These are phyloP conservation scores for Cicer bijugum DNA, from an alignment of 306 rosid species.

Conservation along the genomic window DNA sequence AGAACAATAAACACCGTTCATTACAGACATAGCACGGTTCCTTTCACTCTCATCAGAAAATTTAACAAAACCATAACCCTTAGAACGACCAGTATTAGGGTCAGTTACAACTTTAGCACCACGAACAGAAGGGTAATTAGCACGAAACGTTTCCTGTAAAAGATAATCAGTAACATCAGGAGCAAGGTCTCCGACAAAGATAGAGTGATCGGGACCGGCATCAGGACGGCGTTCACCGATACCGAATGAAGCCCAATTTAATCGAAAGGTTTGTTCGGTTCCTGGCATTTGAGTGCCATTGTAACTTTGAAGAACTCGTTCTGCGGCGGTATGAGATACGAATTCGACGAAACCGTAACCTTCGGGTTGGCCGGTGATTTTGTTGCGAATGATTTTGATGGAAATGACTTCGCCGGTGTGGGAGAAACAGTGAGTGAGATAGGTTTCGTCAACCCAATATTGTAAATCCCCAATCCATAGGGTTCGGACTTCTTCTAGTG, in stretches of 20 bases:
- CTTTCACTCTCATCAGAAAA: conserved; percentile 81
- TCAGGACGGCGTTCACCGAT: conserved; percentile 88
- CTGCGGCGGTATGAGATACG: conserved; percentile 82
- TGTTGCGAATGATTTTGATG: conserved; percentile 84
- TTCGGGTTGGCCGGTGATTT: conserved; percentile 85
- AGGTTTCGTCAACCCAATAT: conserved; percentile 86
- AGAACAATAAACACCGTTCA: conserved; percentile 93
- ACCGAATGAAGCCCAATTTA: conserved; percentile 93
- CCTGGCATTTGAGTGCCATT: conserved; percentile 89
- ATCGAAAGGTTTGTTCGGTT: conserved; percentile 77
- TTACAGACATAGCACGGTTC: conserved; percentile 86
- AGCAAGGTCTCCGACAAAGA: conserved; percentile 88
- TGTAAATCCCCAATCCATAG: conserved; percentile 96
- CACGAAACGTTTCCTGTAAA: conserved; percentile 79
- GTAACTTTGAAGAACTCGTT: conserved; percentile 72
- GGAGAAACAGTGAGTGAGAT: conserved; percentile 75
- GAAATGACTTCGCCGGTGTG: conserved; percentile 82
- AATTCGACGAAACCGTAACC: conserved; percentile 95
- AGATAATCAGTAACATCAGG: conserved; percentile 91
- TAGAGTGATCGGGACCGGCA: conserved; percentile 85
- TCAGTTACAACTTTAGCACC: conserved; percentile 95
- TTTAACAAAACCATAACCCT: conserved; percentile 93
- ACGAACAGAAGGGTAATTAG: conserved; percentile 73
- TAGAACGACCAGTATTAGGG: conserved; percentile 78
- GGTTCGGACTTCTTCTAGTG: conserved; percentile 70